Conservation (phyloP, 169 alveolate species). For the Eimeria maxima region DNA sequence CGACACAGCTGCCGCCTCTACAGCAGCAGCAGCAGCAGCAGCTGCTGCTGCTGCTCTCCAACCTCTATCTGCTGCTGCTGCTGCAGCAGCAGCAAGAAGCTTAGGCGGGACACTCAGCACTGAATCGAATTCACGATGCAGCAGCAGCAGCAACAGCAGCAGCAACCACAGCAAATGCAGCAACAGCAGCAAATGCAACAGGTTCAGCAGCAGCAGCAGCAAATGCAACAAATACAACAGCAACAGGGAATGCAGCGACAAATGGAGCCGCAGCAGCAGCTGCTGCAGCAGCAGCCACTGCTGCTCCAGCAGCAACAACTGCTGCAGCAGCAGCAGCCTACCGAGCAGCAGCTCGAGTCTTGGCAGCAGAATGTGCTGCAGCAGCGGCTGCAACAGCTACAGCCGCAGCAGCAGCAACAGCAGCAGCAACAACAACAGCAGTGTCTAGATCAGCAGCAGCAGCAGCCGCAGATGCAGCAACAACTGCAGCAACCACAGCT, state of each 20-base stretch:
- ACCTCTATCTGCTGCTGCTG: too few species aligned
- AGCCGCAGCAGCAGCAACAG: not conserved
- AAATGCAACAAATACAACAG: too few species aligned
- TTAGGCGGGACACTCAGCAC: not conserved
- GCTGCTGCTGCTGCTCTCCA: not conserved
- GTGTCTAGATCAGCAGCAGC: not conserved
- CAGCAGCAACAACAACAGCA: not conserved
- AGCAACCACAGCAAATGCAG: not conserved
- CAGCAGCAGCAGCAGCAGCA: not conserved
- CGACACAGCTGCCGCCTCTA: not conserved
- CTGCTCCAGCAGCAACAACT: not conserved
- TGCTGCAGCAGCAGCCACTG: not conserved
- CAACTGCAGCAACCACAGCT: not conserved
- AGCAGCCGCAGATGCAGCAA: not conserved
- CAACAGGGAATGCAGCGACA: too few species aligned
- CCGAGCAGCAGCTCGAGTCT: not conserved
- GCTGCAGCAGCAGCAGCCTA: not conserved
- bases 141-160: slow-evolving; percentile 45
- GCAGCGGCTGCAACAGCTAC: not conserved
- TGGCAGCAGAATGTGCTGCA: slow-evolving; percentile 2
- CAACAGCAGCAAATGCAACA: too few species aligned
- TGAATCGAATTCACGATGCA: too few species aligned
- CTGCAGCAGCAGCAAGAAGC: not conserved
- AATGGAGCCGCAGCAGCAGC: not conserved
- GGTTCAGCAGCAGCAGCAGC: not conserved